A percentile compares a stretch with the other conserved stretches of the same genome.
Conservation (phyloP, 73 alveolate genomes). For the Paramecium sonneborni region DNA sequence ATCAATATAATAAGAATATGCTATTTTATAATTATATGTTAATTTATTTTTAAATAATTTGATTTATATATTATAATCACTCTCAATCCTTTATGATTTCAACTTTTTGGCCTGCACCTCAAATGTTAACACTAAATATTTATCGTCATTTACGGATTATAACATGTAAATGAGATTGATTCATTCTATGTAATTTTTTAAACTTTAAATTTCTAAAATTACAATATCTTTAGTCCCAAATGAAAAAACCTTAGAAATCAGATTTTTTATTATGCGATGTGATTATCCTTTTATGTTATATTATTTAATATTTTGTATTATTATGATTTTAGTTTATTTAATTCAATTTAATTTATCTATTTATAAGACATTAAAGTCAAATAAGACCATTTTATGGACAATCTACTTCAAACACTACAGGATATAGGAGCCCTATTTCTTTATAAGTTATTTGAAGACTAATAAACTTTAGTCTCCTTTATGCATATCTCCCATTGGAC, state of each 20-base stretch:
- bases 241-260: neutral
- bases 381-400: neutral
- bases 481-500: conserved; percentile 58
- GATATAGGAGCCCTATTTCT: conserved; percentile 53
- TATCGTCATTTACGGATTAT: conserved; percentile 46
- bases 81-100: conserved; percentile 27
- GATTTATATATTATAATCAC: neutral
- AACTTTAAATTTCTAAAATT: neutral
- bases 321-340: neutral
- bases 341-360: neutral
- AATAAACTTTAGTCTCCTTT: conserved; percentile 60
- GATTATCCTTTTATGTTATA: conserved; percentile 16
- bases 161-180: neutral
- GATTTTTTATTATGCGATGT: conserved; percentile 25
- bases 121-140: conserved; percentile 35
- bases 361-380: neutral
- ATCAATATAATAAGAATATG: neutral
- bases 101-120: conserved; percentile 35
- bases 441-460: conserved; percentile 53
- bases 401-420: conserved; percentile 27
- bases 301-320: neutral
- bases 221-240: conserved; percentile 46
- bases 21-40: neutral
- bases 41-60: neutral
- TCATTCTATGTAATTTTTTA: neutral